Conservation (phyloP, 2,329 filamentous ascomycete genomes). For the Xylariaceae sp. region DNA sequence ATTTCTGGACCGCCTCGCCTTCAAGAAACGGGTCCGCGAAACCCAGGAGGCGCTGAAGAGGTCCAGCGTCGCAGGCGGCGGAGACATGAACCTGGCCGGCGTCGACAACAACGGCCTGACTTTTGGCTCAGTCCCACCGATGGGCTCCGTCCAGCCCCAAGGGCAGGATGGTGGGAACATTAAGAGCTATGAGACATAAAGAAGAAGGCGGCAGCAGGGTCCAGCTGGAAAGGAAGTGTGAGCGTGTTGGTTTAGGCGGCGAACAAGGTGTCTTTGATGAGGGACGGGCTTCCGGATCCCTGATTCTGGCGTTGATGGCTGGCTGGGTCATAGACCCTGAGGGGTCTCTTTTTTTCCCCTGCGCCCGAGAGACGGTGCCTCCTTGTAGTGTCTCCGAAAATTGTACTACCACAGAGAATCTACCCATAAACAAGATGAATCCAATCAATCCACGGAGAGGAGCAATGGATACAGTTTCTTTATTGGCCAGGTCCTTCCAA, state of each 20-base stretch:
- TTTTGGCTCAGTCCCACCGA: slow-evolving; percentile 40
- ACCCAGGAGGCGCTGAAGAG: slow-evolving; percentile 68
- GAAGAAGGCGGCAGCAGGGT: slow-evolving; percentile 8
- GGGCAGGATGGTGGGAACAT: slow-evolving; percentile 48
- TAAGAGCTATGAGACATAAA: slow-evolving; percentile 51
- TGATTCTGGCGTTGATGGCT: too few relatives aligned
- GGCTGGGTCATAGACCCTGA: too few relatives aligned
- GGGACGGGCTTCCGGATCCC: not conserved
- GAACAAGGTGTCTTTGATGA: not conserved
- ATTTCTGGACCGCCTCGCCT: slow-evolving; percentile 83
- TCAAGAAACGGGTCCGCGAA: slow-evolving; percentile 79
- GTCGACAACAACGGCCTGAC: slow-evolving; percentile 46
- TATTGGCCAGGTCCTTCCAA: too few relatives aligned
- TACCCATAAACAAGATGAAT: too few relatives aligned
- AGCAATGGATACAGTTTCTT: too few relatives aligned
- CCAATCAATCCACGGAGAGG: too few relatives aligned
- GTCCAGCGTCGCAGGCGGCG: slow-evolving; percentile 40
- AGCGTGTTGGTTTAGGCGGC: not conserved
- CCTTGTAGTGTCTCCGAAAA: too few relatives aligned
- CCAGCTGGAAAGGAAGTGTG: slow-evolving; percentile 3
- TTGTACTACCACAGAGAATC: too few relatives aligned
- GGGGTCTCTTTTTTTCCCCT: too few relatives aligned
- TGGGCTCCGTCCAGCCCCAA: slow-evolving; percentile 43
- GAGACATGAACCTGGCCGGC: slow-evolving; percentile 42
- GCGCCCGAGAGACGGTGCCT: too few relatives aligned